Percentiles rank a stretch among this genome's conserved stretches.
Evolutionary conservation across 2,329 filamentous ascomycete genomes (phyloP).

Genomic region (Teratosphaeria viscida): DNA sequence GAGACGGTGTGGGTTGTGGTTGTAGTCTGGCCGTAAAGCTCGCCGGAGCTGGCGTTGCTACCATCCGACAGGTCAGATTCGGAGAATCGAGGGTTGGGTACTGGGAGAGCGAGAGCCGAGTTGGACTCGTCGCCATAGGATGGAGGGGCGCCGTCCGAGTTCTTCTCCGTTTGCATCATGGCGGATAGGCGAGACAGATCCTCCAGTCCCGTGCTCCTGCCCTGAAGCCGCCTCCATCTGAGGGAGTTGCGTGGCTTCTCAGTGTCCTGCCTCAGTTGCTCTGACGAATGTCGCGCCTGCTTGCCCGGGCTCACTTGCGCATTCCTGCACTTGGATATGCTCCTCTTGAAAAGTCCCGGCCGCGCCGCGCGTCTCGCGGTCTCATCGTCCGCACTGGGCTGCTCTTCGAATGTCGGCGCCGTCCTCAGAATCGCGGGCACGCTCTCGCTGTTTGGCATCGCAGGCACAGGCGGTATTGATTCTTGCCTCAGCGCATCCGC

Average conservation of each 20-base stretch:
- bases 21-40: slow-evolving; percentile 48
- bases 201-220: slow-evolving; percentile 24
- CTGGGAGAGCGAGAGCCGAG: slow-evolving; percentile 52
- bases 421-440: slow-evolving; percentile 76
- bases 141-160: slow-evolving; percentile 37
- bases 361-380: slow-evolving; percentile 4
- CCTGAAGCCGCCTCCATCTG: slow-evolving; percentile 19
- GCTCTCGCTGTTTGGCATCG: slow-evolving; percentile 24
- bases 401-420: slow-evolving; percentile 57
- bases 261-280: slow-evolving; percentile 7
- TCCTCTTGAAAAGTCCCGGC: slow-evolving; percentile 17
- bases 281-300: slow-evolving; percentile 9
- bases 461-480: slow-evolving; percentile 38
- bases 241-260: slow-evolving; percentile 11
- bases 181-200: slow-evolving; percentile 49
- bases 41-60: slow-evolving; percentile 42
- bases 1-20: slow-evolving; percentile 51
- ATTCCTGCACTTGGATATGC: slow-evolving; percentile 10
- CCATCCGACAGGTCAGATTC: slow-evolving; percentile 87
- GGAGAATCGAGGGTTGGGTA: slow-evolving; percentile 50
- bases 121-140: slow-evolving; percentile 52
- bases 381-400: background rate
- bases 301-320: background rate
- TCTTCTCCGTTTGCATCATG: slow-evolving; percentile 29
- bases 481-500: slow-evolving; percentile 51